A percentile compares a stretch with the other conserved stretches of the same genome.
Conservation (phyloP, 2,329 filamentous ascomycete species). For the Aureobasidium sp. region DNA sequence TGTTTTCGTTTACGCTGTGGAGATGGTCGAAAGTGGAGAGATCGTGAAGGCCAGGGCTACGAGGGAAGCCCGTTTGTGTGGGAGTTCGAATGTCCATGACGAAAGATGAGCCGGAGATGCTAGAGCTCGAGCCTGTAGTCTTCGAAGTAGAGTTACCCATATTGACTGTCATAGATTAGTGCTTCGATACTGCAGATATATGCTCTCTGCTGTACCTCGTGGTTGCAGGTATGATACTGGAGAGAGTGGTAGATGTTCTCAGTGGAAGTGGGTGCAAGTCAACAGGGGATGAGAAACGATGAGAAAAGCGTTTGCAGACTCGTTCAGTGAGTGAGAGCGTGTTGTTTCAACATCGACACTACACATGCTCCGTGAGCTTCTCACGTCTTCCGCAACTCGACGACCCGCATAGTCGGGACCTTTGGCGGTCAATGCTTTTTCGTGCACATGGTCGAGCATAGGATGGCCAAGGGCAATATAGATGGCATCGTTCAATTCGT, state of each 20-base stretch:
- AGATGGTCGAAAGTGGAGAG: neutral
- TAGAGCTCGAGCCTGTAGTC: neutral
- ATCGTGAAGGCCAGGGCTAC: neutral
- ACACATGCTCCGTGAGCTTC: neutral
- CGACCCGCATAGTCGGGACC: neutral
- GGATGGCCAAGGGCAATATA: neutral
- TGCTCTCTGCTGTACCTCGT: neutral
- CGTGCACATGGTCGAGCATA: neutral
- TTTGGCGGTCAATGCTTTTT: neutral
- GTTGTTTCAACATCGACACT: neutral
- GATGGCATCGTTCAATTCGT: slow-evolving; percentile 1
- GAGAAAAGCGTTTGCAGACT: neutral
- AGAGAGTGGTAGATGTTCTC: neutral
- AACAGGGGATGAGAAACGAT: neutral
- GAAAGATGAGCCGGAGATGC: neutral
- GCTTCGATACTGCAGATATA: no score
- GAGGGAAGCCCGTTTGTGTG: neutral
- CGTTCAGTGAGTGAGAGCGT: neutral
- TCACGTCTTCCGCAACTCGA: neutral
- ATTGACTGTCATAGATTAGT: neutral
- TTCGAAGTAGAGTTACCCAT: slow-evolving; percentile 11
- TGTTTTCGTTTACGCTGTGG: neutral
- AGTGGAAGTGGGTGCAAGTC: neutral
- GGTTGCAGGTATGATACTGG: neutral
- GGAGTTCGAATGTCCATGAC: neutral